phyloP scores from a whole-genome alignment of 306 rosid species.

The Pyrus betulifolia region DNA sequence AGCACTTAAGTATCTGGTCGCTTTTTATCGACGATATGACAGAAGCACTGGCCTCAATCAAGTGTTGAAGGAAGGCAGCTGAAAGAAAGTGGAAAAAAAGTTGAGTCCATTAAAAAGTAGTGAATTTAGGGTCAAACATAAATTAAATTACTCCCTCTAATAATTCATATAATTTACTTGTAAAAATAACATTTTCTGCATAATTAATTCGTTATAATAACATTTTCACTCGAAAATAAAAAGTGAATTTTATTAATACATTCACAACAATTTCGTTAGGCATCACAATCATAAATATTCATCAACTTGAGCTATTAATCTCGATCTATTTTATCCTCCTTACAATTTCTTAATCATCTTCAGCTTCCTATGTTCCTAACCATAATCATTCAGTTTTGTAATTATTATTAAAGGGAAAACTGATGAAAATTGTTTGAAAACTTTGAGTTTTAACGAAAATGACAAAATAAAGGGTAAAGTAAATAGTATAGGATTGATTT shows the following conservation, averaged over 20 bases:
- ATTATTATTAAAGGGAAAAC: no score
- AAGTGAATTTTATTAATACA: neutral
- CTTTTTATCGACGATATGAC: neutral
- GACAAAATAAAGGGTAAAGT: no score
- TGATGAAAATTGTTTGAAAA: no score
- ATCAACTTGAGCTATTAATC: neutral
- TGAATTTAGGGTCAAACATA: conserved; percentile 10
- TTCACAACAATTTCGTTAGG: neutral
- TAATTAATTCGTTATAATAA: neutral
- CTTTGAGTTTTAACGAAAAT: no score
- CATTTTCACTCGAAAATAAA: neutral
- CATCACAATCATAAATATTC: neutral
- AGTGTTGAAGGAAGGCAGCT: neutral
- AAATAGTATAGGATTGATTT: no score
- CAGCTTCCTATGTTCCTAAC: conserved; percentile 4
- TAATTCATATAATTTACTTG: no score
- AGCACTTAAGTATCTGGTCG: neutral
- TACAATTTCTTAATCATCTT: conserved; percentile 10
- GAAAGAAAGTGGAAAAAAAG: neutral
- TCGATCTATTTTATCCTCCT: neutral
- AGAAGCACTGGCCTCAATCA: neutral
- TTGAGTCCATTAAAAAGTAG: neutral
- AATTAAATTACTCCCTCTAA: neutral
- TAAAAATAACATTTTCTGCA: no score
- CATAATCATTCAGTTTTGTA: conserved; percentile 14